phyloP scores from a whole-genome alignment of 148 eudicot genomes.

The Chenopodium suecicum region DNA sequence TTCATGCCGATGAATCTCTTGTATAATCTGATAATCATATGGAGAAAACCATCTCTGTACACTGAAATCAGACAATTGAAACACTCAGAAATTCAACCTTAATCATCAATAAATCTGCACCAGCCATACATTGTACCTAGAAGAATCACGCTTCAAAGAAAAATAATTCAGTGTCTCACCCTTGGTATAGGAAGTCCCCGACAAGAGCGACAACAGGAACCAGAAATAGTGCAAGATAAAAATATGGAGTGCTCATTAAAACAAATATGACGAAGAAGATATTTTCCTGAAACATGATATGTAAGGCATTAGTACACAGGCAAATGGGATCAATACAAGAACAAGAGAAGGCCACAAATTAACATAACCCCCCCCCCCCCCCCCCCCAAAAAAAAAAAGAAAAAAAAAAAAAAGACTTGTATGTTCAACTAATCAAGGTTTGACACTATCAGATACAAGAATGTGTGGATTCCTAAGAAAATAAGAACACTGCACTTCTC shows the following conservation, averaged over 20 bases:
- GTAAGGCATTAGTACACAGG: conserved; percentile 11
- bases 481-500: background rate
- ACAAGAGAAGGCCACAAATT: background rate
- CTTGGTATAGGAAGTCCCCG: conserved; percentile 77
- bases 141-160: background rate
- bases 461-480: background rate
- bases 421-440: too few relatives aligned
- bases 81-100: background rate
- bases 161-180: conserved; percentile 44
- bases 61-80: conserved; percentile 38
- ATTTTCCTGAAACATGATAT: conserved; percentile 54
- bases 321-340: background rate
- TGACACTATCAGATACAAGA: too few relatives aligned
- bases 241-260: conserved; percentile 82
- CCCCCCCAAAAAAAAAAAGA: too few relatives aligned
- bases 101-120: background rate
- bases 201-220: conserved; percentile 82
- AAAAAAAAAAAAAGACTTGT: too few relatives aligned
- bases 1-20: conserved; percentile 72
- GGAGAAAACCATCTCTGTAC: conserved; percentile 91
- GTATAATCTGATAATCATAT: conserved; percentile 83
- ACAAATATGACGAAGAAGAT: conserved; percentile 62
- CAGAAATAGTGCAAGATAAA: conserved; percentile 66
- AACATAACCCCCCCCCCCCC: too few relatives aligned
- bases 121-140: background rate